phyloP scores from a whole-genome alignment of 2,329 filamentous ascomycete species.

The Ceratocystis smalleyi region DNA sequence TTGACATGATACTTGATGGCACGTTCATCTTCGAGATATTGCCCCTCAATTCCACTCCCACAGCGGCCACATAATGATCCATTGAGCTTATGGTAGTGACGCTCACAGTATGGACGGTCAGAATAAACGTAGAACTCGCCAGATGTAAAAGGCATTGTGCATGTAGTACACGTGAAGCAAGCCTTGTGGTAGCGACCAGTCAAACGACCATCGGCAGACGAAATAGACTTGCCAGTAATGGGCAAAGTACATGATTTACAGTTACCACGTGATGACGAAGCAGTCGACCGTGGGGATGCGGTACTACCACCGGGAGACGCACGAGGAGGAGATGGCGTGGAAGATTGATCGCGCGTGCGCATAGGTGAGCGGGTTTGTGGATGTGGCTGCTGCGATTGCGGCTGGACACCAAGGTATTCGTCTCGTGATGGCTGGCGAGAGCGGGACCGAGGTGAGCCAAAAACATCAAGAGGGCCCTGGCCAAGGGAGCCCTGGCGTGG shows the following conservation, averaged over 20 bases:
- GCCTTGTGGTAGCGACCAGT: constrained; percentile 89
- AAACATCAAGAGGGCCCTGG: constrained; percentile 6
- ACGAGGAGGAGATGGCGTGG: constrained; percentile 14
- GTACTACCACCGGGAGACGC: constrained; percentile 7
- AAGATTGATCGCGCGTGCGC: constrained; percentile 6
- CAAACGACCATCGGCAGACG: constrained; percentile 78
- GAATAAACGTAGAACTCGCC: constrained; percentile 83
- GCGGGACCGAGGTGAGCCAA: constrained; percentile 6
- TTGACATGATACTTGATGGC: constrained; percentile 68
- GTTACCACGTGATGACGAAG: constrained; percentile 46
- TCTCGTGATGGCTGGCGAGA: constrained; percentile 9
- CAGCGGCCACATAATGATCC: constrained; percentile 71
- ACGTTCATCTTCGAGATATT: constrained; percentile 72
- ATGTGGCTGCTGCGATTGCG: background rate
- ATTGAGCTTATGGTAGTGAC: constrained; percentile 85
- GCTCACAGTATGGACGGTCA: constrained; percentile 78
- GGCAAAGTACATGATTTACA: constrained; percentile 68
- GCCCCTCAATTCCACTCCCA: constrained; percentile 75
- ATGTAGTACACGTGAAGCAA: constrained; percentile 85
- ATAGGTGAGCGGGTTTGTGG: background rate
- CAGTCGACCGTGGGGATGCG: constrained; percentile 18
- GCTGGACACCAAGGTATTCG: background rate
- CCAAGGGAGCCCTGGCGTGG: constrained; percentile 5
- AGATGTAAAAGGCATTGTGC: constrained; percentile 64
- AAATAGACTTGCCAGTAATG: constrained; percentile 84